Conservation (phyloP, 78 protist species). For the Chrysochromulina tobinii region DNA sequence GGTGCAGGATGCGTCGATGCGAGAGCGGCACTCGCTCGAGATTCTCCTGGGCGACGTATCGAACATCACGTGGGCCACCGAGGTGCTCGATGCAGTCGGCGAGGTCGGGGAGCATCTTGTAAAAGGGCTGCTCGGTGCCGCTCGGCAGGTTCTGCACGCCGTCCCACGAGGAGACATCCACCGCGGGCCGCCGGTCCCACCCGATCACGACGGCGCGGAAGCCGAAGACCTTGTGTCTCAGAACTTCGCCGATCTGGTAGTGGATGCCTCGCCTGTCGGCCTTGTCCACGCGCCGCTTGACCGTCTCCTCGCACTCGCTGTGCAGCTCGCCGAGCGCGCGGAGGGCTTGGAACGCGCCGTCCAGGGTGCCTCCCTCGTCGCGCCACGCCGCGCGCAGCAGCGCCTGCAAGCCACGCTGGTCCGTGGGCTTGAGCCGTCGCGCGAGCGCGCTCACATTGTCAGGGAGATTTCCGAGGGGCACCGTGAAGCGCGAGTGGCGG, state of each 20-base stretch:
- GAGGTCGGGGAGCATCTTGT: not conserved
- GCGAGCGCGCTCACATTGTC: not conserved
- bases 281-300: not conserved
- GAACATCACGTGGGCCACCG: not conserved
- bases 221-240: not conserved
- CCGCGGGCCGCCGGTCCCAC: not conserved
- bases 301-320: not conserved
- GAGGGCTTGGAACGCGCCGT: not conserved
- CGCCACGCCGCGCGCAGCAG: not conserved
- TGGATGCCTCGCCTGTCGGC: not conserved
- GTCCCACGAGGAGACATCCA: not conserved
- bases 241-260: not conserved
- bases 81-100: not conserved
- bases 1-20: not conserved
- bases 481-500: not conserved
- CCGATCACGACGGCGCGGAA: not conserved
- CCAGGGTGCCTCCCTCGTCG: not conserved
- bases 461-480: not conserved
- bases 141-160: not conserved
- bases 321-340: not conserved
- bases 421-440: not conserved
- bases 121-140: constrained; percentile 15
- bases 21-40: not conserved
- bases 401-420: not conserved
- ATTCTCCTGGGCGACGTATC: constrained; percentile 8